These are phyloP conservation scores for Aspergillus arachidicola DNA, from an alignment of 2,329 filamentous ascomycete species.

Conservation along the genomic window DNA sequence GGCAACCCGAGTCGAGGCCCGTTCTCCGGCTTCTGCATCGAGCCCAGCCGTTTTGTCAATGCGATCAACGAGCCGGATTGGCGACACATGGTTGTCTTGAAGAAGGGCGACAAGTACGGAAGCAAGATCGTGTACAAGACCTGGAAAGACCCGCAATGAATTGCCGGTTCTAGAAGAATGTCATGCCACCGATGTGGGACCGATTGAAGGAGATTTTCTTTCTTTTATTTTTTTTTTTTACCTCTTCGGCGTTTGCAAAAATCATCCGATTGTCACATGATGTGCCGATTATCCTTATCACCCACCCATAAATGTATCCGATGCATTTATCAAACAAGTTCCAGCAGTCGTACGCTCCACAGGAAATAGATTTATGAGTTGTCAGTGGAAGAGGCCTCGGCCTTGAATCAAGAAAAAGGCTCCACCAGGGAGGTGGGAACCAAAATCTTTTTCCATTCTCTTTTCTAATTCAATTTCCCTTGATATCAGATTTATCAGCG, in stretches of 20 bases:
- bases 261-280: conserved; percentile 9
- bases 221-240: not conserved
- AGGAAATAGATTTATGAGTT: not conserved
- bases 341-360: not conserved
- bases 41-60: conserved; percentile 89
- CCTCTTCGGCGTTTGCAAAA: not conserved
- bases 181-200: not conserved
- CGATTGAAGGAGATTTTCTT: not conserved
- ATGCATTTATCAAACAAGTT: not conserved
- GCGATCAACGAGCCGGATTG: conserved; percentile 80
- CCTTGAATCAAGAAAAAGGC: not conserved
- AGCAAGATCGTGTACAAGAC: conserved; percentile 79
- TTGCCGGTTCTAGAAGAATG: not conserved
- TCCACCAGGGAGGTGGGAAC: not conserved
- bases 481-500: not conserved
- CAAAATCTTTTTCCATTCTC: not conserved
- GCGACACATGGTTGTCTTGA: conserved; percentile 76
- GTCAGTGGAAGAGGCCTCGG: not conserved
- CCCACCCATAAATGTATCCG: conserved; percentile 14
- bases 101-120: conserved; percentile 83
- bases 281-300: conserved; percentile 22
- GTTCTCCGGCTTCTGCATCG: conserved; percentile 83
- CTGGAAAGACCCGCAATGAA: conserved; percentile 65
- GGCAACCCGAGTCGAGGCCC: conserved; percentile 64
- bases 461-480: not conserved